These are phyloP conservation scores for Eutrema salsugineum DNA, from an alignment of 441 rosid genomes.

Conservation along the genomic window DNA sequence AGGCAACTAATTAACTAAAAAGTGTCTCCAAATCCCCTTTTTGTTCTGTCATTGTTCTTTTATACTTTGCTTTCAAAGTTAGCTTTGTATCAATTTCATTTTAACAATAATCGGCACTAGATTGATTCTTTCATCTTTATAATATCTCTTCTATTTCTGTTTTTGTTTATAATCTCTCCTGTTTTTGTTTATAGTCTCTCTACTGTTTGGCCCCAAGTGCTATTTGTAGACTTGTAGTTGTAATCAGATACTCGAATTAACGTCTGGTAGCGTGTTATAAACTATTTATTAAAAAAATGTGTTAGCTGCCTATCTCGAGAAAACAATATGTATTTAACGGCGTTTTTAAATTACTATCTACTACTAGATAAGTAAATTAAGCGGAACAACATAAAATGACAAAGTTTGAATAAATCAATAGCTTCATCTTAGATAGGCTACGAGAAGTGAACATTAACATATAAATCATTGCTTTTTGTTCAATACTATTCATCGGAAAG, in stretches of 20 bases:
- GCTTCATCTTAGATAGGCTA: not conserved
- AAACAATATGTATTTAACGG: too few species aligned
- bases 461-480: not conserved
- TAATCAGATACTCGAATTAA: too few species aligned
- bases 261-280: too few species aligned
- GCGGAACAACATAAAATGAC: not conserved
- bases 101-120: not conserved
- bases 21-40: not conserved
- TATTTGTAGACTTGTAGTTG: not conserved
- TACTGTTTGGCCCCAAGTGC: not conserved
- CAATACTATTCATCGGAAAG: slow-evolving; percentile 14
- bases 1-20: not conserved
- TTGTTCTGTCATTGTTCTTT: slow-evolving; percentile 14
- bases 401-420: slow-evolving; percentile 7
- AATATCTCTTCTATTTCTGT: not conserved
- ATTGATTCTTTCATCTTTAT: not conserved
- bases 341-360: too few species aligned
- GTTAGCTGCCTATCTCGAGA: too few species aligned
- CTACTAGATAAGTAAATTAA: too few species aligned
- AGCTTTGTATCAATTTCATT: slow-evolving; percentile 23
- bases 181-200: not conserved
- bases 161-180: not conserved
- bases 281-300: too few species aligned
- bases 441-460: slow-evolving; percentile 10
- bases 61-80: slow-evolving; percentile 28